These are phyloP conservation scores for Boletellus sp. DNA, from an alignment of 768 basidiomycete species.

Conservation along the genomic window DNA sequence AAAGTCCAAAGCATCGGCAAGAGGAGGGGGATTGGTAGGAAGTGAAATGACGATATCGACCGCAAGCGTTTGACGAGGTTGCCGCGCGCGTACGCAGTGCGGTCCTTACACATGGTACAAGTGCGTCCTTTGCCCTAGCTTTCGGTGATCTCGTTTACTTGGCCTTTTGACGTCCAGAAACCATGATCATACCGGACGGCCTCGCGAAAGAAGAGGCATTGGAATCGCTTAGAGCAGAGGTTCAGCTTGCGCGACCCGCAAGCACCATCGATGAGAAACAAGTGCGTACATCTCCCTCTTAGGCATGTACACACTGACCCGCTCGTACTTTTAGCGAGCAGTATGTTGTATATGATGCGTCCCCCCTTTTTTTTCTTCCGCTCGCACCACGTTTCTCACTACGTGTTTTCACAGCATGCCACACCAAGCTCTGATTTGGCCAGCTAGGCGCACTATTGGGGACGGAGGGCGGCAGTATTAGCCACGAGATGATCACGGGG, in stretches of 20 bases:
- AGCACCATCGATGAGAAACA: conserved; percentile 98
- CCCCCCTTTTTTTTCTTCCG: neutral
- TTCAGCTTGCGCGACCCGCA: conserved; percentile 86
- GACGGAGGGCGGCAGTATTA: conserved; percentile 16
- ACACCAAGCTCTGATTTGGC: conserved; percentile 68
- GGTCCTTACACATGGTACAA: conserved; percentile 88
- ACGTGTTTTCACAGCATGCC: conserved; percentile 99
- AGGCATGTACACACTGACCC: neutral
- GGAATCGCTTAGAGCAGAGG: conserved; percentile 76
- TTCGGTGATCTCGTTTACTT: no score
- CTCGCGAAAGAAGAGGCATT: conserved; percentile 89
- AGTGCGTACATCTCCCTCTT: conserved; percentile 37
- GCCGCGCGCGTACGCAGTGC: no score
- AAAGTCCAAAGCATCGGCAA: no score
- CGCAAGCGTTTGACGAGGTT: no score
- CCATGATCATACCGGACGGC: conserved; percentile 88
- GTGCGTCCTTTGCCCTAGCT: conserved; percentile 36
- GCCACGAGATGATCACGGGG: conserved; percentile 38
- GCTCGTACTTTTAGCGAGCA: conserved; percentile 26
- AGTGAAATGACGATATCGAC: no score
- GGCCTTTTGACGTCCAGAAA: conserved; percentile 33
- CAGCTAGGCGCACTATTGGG: conserved; percentile 28
- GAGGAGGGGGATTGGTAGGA: no score
- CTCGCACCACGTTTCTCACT: neutral
- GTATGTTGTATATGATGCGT: conserved; percentile 57